Evolutionary conservation across 257 asterid species (phyloP), one percentile per base, ranked within the genome.

Genomic region (Nemophila menziesii): DNA sequence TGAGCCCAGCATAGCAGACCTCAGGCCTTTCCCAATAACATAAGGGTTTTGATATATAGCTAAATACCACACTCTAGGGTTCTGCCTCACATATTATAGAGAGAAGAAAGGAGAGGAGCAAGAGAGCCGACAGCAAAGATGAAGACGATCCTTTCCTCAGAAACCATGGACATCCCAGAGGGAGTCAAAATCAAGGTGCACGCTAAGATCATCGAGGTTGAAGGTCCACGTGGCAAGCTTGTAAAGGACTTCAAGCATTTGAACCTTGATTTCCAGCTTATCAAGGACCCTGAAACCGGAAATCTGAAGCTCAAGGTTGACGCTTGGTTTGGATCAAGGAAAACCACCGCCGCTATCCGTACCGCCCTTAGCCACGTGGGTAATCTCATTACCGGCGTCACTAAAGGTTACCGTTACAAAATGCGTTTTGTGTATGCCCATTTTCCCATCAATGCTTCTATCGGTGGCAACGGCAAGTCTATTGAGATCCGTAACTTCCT

Each of bases 371-470:
- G 93, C 75, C 95, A 83, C 57, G 90, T 83, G 5, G 41, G 27
- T 5, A 83, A 83, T 11, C 79, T 83, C 2, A 83, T 83, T 51
- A 80, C 64, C 18, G 95, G 95, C 2, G 93, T 84, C 1, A 80
- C 90, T 23, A 70, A 56, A 54, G 93, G 95, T 0, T 80, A 77
- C 71, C 75, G 93, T 43, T 84, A 84, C 73, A 84, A 80, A 78
- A 84, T 80, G 95, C 70, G 93, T 6, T 84, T 84, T 19, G 93
- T 84, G 4, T 84, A 84, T 37, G 95, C 93, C 27, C 95, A 83
- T 37, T 83, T 83, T 42, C 95, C 90, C 4, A 79, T 83, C 52
- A 83, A 80, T 9, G 95, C 93, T 0, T 74, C 90, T 14, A 83
- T 83, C 36, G 44, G 70, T 11, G 52, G 56, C 57, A 38, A 14